Percentiles rank a stretch among this genome's conserved stretches.
Evolutionary conservation across 2,329 filamentous ascomycete genomes (phyloP).

Genomic region (Cladorrhinum sp.): DNA sequence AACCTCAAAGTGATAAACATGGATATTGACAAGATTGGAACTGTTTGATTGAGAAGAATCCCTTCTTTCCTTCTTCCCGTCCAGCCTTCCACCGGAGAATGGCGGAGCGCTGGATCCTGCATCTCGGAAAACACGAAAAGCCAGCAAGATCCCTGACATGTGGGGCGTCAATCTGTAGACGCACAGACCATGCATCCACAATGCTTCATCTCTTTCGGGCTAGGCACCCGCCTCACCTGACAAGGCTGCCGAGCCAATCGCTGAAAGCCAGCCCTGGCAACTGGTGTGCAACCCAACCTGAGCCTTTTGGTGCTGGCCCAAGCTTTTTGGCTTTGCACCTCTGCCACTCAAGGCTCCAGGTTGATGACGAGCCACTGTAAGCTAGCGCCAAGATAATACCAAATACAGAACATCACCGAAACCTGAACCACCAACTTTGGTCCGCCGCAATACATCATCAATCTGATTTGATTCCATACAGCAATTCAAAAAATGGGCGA

Average conservation of each 20-base stretch:
- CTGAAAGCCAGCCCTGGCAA: neutral
- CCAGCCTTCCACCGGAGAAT: neutral
- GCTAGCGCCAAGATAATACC: conserved; percentile 19
- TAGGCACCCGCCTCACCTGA: conserved; percentile 6
- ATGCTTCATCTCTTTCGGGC: neutral
- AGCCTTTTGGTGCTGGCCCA: neutral
- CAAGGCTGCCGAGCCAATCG: conserved; percentile 8
- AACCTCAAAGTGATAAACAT: neutral
- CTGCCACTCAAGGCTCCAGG: conserved; percentile 21
- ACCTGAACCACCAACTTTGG: conserved; percentile 6
- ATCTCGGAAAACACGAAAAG: neutral
- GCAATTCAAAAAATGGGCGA: conserved; percentile 71
- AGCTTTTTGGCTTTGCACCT: neutral
- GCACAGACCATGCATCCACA: conserved; percentile 12
- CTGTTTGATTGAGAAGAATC: neutral
- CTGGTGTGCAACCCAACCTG: neutral
- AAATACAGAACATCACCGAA: conserved; percentile 22
- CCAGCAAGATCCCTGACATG: conserved; percentile 3
- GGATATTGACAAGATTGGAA: neutral
- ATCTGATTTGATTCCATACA: neutral
- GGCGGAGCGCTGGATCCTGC: neutral
- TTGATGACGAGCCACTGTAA: conserved; percentile 25
- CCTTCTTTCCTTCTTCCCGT: neutral
- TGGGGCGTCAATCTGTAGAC: neutral
- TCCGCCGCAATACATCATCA: neutral